phyloP scores from a whole-genome alignment of 306 rosid species.

The Quercus berberidifolia region DNA sequence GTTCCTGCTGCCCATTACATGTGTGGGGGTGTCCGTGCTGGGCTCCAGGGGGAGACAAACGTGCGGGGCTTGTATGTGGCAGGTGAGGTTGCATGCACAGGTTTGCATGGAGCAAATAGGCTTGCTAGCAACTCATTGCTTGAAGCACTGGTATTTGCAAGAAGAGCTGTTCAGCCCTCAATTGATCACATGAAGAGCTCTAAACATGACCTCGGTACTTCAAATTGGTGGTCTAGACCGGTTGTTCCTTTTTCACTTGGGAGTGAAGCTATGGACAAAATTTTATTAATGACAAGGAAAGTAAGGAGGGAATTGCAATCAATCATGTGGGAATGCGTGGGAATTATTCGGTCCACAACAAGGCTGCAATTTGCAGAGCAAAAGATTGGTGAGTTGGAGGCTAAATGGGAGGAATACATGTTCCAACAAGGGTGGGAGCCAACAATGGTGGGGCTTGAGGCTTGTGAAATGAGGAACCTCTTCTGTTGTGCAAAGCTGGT shows the following conservation, averaged over 20 bases:
- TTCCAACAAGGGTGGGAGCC: slow-evolving; percentile 74
- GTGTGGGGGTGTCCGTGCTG: slow-evolving; percentile 94
- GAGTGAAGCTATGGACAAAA: slow-evolving; percentile 29
- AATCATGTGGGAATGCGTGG: slow-evolving; percentile 79
- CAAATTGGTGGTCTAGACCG: slow-evolving; percentile 66
- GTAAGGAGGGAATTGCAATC: slow-evolving; percentile 69
- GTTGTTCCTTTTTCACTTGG: slow-evolving; percentile 47
- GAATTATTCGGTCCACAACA: slow-evolving; percentile 78
- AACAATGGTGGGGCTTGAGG: slow-evolving; percentile 78
- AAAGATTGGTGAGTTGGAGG: slow-evolving; percentile 64
- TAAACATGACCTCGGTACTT: slow-evolving; percentile 38
- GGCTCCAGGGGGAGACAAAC: slow-evolving; percentile 89
- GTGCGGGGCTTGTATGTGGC: slow-evolving; percentile 80
- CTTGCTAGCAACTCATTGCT: slow-evolving; percentile 97
- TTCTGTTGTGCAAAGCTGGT: slow-evolving; percentile 89
- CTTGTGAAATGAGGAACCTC: slow-evolving; percentile 90
- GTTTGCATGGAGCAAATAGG: slow-evolving; percentile 94
- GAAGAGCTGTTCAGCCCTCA: slow-evolving; percentile 86
- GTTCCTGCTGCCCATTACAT: slow-evolving; percentile 98
- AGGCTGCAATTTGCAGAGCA: slow-evolving; percentile 71
- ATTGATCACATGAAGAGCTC: slow-evolving; percentile 68
- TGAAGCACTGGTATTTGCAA: slow-evolving; percentile 94
- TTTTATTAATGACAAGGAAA: slow-evolving; percentile 40
- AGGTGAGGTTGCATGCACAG: slow-evolving; percentile 98
- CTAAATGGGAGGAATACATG: slow-evolving; percentile 75